Evolutionary conservation across 2,329 filamentous ascomycete genomes (phyloP), one percentile per base, ranked within the genome.

Genomic region (Penicillium sp.): DNA sequence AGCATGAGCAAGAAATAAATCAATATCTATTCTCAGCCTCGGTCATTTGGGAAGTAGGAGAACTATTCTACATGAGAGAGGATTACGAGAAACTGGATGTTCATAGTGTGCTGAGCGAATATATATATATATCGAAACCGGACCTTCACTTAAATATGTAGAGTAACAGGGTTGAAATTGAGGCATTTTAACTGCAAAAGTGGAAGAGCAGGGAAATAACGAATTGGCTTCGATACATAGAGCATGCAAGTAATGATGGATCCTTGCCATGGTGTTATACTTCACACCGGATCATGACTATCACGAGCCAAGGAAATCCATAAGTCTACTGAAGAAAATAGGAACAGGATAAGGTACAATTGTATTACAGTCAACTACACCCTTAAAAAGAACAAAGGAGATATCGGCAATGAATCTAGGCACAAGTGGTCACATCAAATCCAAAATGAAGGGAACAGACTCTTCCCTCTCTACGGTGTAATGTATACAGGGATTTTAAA

Each of bases 401-500:
- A 73, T 71, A 73, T 71, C 65, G 70, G 71, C 65, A 69, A 66
- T 64, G 69, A 72, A 70, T 74, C 71, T 73, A 73, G 66, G 69
- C 71, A 72, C 69, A 73, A 66, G 61, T 68, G 62, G 64, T 67
- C 65, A 67, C 60, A 67, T 67, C 63, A 63, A 66, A 66, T 66
- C 65, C 64, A 65, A 60, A 63, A 58, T 54, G 57, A 61, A 63
- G 67, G 63, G 62, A 63, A 63, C 60, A 62, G 59, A 60, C 61
- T 68, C 67, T 69, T 64, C 66, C 69, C 67, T 67, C 65, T 73
- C 69, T 72, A 71, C 67, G 57, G 71, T 72, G 67, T 73, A 72
- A 67, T 67, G 68, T 71, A 69, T 73, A 72, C 71, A 73, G 56
- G 50, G 62, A 49, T 57, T 73, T 85, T 95, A 99, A 85, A 96